Conservation (phyloP, 129 eudicot species). For the Flaveria linearis region DNA sequence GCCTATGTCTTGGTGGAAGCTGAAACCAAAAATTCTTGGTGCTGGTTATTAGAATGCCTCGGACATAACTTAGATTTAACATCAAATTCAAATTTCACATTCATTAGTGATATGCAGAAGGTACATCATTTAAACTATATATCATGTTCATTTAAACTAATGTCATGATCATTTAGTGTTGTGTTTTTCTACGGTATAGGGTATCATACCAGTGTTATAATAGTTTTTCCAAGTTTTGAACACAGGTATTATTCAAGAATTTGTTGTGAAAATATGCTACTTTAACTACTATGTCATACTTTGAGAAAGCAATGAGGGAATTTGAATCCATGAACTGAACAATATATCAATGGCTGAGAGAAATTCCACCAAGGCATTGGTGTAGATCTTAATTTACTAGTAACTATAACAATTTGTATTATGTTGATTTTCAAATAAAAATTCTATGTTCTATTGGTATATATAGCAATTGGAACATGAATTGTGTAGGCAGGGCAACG, state of each 20-base stretch:
- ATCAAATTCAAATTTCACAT: too few species aligned
- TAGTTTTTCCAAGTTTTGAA: background rate
- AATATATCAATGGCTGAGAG: background rate
- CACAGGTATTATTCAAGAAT: background rate
- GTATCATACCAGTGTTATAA: background rate
- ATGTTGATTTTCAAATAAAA: background rate
- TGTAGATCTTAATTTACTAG: background rate
- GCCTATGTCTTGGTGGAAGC: too few species aligned
- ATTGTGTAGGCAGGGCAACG: background rate
- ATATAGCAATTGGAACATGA: background rate
- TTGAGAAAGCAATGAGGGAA: background rate
- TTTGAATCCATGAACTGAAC: background rate
- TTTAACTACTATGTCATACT: background rate
- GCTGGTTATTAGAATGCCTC: too few species aligned
- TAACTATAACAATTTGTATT: background rate
- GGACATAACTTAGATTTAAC: too few species aligned
- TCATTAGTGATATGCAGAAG: too few species aligned
- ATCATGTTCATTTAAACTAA: too few species aligned
- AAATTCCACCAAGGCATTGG: background rate
- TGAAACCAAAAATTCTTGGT: too few species aligned
- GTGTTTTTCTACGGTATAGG: background rate
- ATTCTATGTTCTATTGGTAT: background rate
- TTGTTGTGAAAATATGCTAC: background rate
- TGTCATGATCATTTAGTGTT: too few species aligned
- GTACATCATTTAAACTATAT: too few species aligned